phyloP scores from a whole-genome alignment of 495 filamentous ascomycete species.

The Daldinia childiae region DNA sequence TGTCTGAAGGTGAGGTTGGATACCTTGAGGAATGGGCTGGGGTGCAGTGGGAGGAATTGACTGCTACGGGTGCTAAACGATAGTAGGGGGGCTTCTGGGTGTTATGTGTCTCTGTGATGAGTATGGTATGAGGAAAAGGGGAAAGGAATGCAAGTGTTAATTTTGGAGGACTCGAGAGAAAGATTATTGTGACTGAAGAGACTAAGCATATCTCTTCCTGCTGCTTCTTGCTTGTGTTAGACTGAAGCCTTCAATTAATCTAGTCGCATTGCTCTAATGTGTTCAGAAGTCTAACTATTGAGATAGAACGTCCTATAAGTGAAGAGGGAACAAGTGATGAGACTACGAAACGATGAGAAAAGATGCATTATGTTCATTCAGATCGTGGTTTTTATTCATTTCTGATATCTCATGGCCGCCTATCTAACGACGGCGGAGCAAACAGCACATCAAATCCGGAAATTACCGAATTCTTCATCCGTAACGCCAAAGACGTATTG shows the following conservation, averaged over 20 bases:
- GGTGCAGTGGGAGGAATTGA: conserved; percentile 93
- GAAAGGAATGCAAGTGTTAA: not conserved
- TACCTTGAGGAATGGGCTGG: conserved; percentile 96
- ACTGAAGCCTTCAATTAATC: not conserved
- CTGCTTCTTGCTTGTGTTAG: not conserved
- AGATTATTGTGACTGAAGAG: too few relatives aligned
- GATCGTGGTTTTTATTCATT: conserved; percentile 37
- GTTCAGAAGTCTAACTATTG: not conserved
- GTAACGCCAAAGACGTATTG: conserved; percentile 37
- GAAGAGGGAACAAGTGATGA: not conserved
- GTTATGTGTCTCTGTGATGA: not conserved
- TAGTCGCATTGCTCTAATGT: not conserved
- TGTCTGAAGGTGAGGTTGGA: conserved; percentile 60
- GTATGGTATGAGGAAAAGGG: not conserved
- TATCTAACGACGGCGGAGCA: conserved; percentile 17
- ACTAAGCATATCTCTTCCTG: not conserved
- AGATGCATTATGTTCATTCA: conserved; percentile 16
- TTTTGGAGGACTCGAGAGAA: not conserved
- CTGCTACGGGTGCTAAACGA: conserved; percentile 19
- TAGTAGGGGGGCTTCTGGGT: not conserved
- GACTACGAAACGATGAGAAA: not conserved
- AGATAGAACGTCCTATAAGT: not conserved
- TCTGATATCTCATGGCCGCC: conserved; percentile 22
- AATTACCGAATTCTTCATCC: conserved; percentile 26
- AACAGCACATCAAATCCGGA: conserved; percentile 14